Conservation (phyloP, 768 basidiomycete genomes). For the Russula abietina region DNA sequence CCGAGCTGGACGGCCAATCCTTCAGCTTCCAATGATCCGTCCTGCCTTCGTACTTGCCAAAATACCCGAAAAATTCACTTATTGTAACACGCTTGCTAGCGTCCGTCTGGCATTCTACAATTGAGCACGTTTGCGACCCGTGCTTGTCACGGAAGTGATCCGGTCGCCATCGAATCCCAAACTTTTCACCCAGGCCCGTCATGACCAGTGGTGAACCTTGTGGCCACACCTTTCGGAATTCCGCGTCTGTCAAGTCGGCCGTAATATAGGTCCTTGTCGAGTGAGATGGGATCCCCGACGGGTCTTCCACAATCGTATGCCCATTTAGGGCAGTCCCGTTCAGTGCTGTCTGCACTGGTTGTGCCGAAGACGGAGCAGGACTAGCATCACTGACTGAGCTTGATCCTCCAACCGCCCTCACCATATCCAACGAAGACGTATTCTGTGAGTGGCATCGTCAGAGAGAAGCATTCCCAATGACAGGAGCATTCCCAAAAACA, state of each 20-base stretch:
- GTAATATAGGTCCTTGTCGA: slow-evolving; percentile 43
- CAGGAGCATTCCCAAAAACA: not conserved
- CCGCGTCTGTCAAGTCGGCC: slow-evolving; percentile 46
- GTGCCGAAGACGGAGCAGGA: slow-evolving; percentile 1
- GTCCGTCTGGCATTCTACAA: slow-evolving; percentile 81
- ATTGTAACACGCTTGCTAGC: slow-evolving; percentile 57
- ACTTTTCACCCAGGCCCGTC: slow-evolving; percentile 53
- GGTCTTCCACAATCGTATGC: slow-evolving; percentile 1
- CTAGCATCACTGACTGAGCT: not conserved
- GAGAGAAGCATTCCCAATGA: not conserved
- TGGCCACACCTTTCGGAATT: slow-evolving; percentile 67
- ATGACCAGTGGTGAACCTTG: slow-evolving; percentile 75
- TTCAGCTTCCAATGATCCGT: slow-evolving; percentile 69
- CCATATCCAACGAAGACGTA: not conserved
- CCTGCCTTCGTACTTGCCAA: slow-evolving; percentile 60
- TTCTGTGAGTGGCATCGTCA: not conserved
- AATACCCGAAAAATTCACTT: slow-evolving; percentile 70
- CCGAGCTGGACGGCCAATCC: slow-evolving; percentile 90
- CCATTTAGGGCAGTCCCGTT: not conserved
- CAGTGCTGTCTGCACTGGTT: not conserved
- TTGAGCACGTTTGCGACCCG: slow-evolving; percentile 55
- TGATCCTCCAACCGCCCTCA: slow-evolving; percentile 1
- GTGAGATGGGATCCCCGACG: slow-evolving; percentile 30
- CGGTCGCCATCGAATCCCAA: slow-evolving; percentile 74
- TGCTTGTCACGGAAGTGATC: slow-evolving; percentile 71